Conservation (phyloP, 2,329 filamentous ascomycete species). For the Colletotrichum karsti region DNA sequence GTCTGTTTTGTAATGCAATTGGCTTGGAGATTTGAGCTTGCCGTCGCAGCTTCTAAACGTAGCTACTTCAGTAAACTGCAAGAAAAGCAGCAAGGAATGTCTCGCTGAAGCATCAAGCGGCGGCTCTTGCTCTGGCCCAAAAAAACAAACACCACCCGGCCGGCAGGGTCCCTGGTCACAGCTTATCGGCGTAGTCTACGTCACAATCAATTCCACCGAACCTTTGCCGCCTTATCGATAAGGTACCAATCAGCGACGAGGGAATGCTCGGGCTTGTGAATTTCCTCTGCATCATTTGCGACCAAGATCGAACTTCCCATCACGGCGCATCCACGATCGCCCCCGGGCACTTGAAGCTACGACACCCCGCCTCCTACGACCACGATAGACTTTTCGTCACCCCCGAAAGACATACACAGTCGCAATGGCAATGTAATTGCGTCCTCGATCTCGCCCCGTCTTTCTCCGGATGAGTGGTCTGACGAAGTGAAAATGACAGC, state of each 20-base stretch:
- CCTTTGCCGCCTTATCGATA: slow-evolving; percentile 23
- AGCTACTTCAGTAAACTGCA: not conserved
- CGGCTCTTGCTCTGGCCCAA: not conserved
- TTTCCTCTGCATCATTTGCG: slow-evolving; percentile 17
- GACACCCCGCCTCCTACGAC: not conserved
- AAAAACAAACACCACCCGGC: not conserved
- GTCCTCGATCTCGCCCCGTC: not conserved
- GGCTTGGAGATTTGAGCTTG: not conserved
- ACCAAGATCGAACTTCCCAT: slow-evolving; percentile 20
- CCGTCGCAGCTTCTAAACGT: not conserved
- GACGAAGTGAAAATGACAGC: slow-evolving; percentile 34
- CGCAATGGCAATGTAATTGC: slow-evolving; percentile 20
- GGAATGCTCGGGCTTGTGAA: slow-evolving; percentile 11
- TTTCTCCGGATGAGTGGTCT: slow-evolving; percentile 17
- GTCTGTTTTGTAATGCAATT: not conserved
- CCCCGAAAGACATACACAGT: not conserved
- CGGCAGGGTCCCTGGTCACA: not conserved
- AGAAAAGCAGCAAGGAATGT: not conserved
- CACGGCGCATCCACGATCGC: slow-evolving; percentile 10
- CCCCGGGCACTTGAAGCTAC: not conserved
- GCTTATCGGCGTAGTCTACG: slow-evolving; percentile 10
- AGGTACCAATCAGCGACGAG: slow-evolving; percentile 6
- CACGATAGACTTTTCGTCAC: rapidly evolving
- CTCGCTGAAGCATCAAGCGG: slow-evolving; percentile 2
- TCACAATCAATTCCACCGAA: slow-evolving; percentile 27